Percentiles rank a stretch among this genome's conserved stretches.
Evolutionary conservation across 306 rosid genomes (phyloP).

Genomic region (Leucaena leucocephala): DNA sequence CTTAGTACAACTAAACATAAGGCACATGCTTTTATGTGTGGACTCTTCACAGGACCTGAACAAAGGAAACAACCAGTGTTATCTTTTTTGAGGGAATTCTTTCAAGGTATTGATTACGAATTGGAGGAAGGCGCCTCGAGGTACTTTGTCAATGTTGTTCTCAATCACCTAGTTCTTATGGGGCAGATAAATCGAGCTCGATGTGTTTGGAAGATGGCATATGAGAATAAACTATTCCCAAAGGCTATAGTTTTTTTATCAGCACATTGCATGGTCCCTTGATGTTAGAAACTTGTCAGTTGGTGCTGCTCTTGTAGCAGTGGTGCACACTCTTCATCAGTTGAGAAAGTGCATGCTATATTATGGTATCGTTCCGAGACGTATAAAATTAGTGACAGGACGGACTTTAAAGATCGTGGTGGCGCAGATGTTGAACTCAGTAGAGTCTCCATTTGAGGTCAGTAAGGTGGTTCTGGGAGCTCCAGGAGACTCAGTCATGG

Average conservation of each 20-base stretch:
- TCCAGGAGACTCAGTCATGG: conserved; percentile 93
- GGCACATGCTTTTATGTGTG: conserved; percentile 91
- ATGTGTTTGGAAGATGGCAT: conserved; percentile 93
- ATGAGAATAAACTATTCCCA: conserved; percentile 96
- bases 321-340: conserved; percentile 90
- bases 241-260: conserved; percentile 94
- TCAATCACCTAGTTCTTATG: conserved; percentile 93
- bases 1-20: conserved; percentile 79
- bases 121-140: conserved; percentile 91
- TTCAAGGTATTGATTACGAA: conserved; percentile 87
- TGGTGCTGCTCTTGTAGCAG: conserved; percentile 89
- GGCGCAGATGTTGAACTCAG: conserved; percentile 84
- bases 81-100: conserved; percentile 85
- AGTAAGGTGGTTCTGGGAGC: conserved; percentile 95
- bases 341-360: conserved; percentile 96
- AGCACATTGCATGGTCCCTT: conserved; percentile 97
- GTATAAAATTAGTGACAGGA: conserved; percentile 89
- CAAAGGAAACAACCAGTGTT: conserved; percentile 85
- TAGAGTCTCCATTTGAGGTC: conserved; percentile 96
- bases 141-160: conserved; percentile 91
- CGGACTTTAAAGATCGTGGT: conserved; percentile 86
- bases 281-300: conserved; percentile 93
- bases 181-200: conserved; percentile 94
- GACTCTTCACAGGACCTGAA: conserved; percentile 85
- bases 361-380: conserved; percentile 83